A percentile compares a stretch with the other conserved stretches of the same genome.
These are phyloP conservation scores for Colletotrichum spinosum DNA, from an alignment of 2,329 filamentous ascomycete species.

Conservation along the genomic window DNA sequence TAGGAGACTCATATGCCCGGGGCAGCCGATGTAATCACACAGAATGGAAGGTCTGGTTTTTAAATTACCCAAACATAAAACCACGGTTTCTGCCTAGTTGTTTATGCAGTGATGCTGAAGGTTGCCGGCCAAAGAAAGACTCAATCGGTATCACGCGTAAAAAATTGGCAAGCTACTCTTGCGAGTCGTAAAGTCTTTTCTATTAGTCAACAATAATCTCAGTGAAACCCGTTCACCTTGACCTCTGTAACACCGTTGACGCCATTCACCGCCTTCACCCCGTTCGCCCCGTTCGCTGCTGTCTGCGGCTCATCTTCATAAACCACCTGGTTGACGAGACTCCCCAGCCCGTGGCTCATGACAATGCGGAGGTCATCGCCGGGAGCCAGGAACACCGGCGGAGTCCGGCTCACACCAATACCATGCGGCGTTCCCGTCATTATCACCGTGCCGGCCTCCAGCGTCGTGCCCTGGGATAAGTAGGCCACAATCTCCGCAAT, in stretches of 20 bases:
- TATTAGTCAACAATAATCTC: not conserved
- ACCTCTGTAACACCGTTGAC: conserved; percentile 19
- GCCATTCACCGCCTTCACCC: conserved; percentile 14
- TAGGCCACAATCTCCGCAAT: conserved; percentile 45
- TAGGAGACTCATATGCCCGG: too few species aligned
- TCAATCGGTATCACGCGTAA: too few species aligned
- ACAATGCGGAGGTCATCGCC: conserved; percentile 36
- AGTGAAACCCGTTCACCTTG: conserved; percentile 21
- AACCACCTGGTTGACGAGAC: conserved; percentile 39
- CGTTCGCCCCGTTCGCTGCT: not conserved
- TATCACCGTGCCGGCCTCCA: conserved; percentile 43
- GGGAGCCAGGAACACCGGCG: conserved; percentile 37
- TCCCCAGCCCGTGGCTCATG: conserved; percentile 41
- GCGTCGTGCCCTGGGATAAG: conserved; percentile 42
- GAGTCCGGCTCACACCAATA: conserved; percentile 38
- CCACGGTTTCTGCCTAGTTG: too few species aligned
- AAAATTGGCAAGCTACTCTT: too few species aligned
- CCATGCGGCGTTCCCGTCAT: conserved; percentile 44
- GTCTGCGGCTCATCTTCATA: conserved; percentile 16
- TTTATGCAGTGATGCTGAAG: too few species aligned
- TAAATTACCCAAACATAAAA: too few species aligned
- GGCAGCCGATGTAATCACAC: too few species aligned
- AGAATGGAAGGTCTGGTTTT: too few species aligned
- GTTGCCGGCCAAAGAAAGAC: too few species aligned
- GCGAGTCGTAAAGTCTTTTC: not conserved